Percentiles rank a stretch among this genome's conserved stretches.
These are phyloP conservation scores for Metarhizium guizhouense DNA, from an alignment of 2,329 filamentous ascomycete genomes.

Conservation along the genomic window DNA sequence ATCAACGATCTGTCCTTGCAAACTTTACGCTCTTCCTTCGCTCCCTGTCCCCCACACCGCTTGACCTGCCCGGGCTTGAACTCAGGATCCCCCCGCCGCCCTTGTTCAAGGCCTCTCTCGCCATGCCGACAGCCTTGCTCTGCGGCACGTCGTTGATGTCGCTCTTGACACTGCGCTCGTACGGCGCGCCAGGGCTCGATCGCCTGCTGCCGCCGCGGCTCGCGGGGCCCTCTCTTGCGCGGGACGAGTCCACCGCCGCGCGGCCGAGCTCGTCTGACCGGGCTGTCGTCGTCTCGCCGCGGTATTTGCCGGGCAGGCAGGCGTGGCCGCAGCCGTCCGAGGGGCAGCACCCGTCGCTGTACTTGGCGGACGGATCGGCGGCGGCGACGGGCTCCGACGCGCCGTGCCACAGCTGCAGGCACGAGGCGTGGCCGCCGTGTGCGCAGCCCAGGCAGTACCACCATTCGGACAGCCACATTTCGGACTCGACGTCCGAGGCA, in stretches of 20 bases:
- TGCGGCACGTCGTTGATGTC: constrained; percentile 47
- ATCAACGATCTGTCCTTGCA: constrained; percentile 25
- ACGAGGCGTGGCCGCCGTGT: constrained; percentile 54
- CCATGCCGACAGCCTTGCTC: constrained; percentile 52
- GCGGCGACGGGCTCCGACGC: constrained; percentile 17
- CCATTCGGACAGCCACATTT: constrained; percentile 36
- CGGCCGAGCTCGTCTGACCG: constrained; percentile 44
- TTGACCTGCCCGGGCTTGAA: constrained; percentile 37
- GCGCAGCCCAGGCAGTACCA: constrained; percentile 56
- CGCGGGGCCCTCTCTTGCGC: constrained; percentile 13
- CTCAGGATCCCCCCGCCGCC: constrained; percentile 31
- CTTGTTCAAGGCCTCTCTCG: constrained; percentile 41
- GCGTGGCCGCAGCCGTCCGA: constrained; percentile 57
- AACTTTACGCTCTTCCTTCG: constrained; percentile 59
- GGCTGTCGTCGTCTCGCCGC: constrained; percentile 35
- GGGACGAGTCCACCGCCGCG: constrained; percentile 31
- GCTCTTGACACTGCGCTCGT: constrained; percentile 22
- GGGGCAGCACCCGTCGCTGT: constrained; percentile 51
- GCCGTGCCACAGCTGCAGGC: constrained; percentile 51
- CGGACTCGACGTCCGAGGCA: constrained; percentile 12
- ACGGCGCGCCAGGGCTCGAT: constrained; percentile 16
- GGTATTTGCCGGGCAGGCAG: constrained; percentile 49
- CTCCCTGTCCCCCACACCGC: constrained; percentile 35
- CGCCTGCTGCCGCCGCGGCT: constrained; percentile 11
- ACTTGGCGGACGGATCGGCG: constrained; percentile 16